These are phyloP conservation scores for Penicillium argentinense DNA, from an alignment of 495 filamentous ascomycete genomes.

Conservation along the genomic window DNA sequence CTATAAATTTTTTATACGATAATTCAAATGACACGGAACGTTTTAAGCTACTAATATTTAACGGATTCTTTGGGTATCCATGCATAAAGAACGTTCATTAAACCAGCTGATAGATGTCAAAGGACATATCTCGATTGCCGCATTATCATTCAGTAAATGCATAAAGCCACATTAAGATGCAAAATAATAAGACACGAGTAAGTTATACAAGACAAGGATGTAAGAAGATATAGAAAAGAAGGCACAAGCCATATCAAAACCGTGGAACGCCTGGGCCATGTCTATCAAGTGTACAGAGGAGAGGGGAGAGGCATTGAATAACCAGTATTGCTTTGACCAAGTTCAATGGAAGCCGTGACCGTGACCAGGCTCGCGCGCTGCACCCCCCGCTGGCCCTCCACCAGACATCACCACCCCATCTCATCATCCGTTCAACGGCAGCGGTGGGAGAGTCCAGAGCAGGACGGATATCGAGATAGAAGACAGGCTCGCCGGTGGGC, in stretches of 20 bases:
- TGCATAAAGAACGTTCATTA: no score
- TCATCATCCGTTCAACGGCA: slow-evolving; percentile 76
- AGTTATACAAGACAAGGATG: no score
- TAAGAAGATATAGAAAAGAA: slow-evolving; percentile 9
- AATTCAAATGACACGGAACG: not conserved
- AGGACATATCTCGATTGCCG: no score
- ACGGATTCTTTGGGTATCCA: no score
- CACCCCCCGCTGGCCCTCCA: slow-evolving; percentile 80
- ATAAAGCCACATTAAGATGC: no score
- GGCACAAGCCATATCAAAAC: slow-evolving; percentile 4
- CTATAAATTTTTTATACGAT: slow-evolving; percentile 9
- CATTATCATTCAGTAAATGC: no score
- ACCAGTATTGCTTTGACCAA: not conserved
- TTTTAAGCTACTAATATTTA: not conserved
- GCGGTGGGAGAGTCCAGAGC: slow-evolving; percentile 80
- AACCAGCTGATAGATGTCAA: no score
- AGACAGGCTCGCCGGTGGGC: slow-evolving; percentile 88
- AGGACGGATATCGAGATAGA: slow-evolving; percentile 95
- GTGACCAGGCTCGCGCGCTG: slow-evolving; percentile 41
- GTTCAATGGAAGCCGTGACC: slow-evolving; percentile 16
- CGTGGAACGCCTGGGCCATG: slow-evolving; percentile 30
- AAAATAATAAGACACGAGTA: not conserved
- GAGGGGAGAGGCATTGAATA: slow-evolving; percentile 29
- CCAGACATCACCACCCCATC: slow-evolving; percentile 95
- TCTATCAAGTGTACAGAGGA: slow-evolving; percentile 24